Evolutionary conservation across 257 asterid genomes (phyloP), one percentile per base, ranked within the genome.

Genomic region (Solanum rostratum): DNA sequence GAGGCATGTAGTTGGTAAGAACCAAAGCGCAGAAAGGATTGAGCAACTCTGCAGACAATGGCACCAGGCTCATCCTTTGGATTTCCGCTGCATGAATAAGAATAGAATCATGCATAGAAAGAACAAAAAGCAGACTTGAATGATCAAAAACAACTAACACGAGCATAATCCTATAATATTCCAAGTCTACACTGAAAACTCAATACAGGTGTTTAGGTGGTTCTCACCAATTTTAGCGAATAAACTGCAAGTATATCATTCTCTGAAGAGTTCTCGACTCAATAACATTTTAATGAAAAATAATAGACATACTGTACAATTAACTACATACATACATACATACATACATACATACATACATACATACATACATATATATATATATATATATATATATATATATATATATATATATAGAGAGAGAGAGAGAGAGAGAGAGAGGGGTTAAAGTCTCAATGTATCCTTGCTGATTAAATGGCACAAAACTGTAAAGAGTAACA

Each of bases 21-120:
- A 88, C 99, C 99, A 90, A 97, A 97, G 18, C 99, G 97, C 80
- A 97, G 87, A 88, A 97, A 97, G 69, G 99, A 94, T 86, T 87
- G 97, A 84, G 99, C 92, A 79, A 94, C 98, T 90, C 99, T 90
- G 88, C 99, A 95, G 70, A 95, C 97, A 88, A 97, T 84, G 82
- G 99, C 99, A 81, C 99, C 99, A 22, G 98, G 98, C 87, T 97
- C 99, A 52, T 95, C 98, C 92, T 95, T 97, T 52, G 98, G 96
- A 85, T 97, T 94, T 82, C 98, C 98, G 90, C 99, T 97, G 95
- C 90, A 88, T 33, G 87, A 70, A 86, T 86, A 85, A 27, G 43
- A 19, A 62, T 71, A 78, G 24, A 76, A 59, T 71, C 20, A 33
- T 39, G 84, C 39, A 60, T 66, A 30, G 59, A 8, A 10, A 11